Evolutionary conservation across 176 grass and related monocot species (phyloP).

Genomic region (Urochloa ruziziensis): DNA sequence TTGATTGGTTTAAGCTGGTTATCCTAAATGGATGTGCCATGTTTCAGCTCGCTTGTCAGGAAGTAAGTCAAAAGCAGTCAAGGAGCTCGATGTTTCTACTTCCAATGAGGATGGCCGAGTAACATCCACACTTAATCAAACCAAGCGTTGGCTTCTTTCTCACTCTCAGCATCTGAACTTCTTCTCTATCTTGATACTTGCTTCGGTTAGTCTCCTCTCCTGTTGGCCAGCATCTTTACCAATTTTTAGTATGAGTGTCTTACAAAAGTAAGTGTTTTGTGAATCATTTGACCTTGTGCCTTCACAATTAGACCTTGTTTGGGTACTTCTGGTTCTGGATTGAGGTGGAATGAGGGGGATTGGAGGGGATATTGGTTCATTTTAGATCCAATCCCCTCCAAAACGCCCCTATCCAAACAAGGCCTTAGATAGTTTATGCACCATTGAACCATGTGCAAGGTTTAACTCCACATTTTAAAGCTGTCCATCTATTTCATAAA

Average conservation of each 20-base stretch:
- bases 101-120: constrained; percentile 70
- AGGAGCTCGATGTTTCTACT: constrained; percentile 55
- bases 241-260: neutral
- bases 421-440: neutral
- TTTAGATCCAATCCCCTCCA: no score
- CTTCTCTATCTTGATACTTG: constrained; percentile 87
- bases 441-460: neutral
- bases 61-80: constrained; percentile 64
- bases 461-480: neutral
- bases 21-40: constrained; percentile 22
- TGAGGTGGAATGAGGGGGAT: no score
- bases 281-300: neutral
- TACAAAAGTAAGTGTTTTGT: neutral
- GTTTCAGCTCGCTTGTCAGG: constrained; percentile 80
- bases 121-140: constrained; percentile 56
- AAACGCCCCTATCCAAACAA: no score
- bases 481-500: constrained; percentile 12
- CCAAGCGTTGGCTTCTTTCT: constrained; percentile 81
- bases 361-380: no score
- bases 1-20: neutral
- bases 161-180: constrained; percentile 92
- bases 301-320: constrained; percentile 12
- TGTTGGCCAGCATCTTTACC: neutral
- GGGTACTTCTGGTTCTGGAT: no score
- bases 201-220: constrained; percentile 66